A percentile compares a stretch with the other conserved stretches of the same genome.
Evolutionary conservation across 202 grass and related monocot genomes (phyloP).

Genomic region (Zizania palustris): DNA sequence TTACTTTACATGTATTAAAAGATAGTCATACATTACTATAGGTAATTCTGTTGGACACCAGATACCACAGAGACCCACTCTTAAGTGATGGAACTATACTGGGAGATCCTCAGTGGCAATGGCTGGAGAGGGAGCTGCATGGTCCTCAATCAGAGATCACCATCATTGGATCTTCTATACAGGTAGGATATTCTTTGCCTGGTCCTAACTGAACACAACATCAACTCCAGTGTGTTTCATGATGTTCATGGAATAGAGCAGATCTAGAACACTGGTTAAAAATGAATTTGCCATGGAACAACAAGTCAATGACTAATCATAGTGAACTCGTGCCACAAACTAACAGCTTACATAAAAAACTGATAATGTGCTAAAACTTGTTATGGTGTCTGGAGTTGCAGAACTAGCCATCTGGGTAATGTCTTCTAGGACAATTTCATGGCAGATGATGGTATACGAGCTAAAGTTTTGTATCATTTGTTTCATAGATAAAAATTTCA

Average conservation of each 20-base stretch:
- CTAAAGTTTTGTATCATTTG: neutral
- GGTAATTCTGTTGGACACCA: slow-evolving; percentile 93
- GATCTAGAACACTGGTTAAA: slow-evolving; percentile 11
- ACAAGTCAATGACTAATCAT: neutral
- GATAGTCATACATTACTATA: slow-evolving; percentile 31
- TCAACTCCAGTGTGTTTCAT: slow-evolving; percentile 21
- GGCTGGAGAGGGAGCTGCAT: slow-evolving; percentile 78
- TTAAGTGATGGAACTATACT: slow-evolving; percentile 85
- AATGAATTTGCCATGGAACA: slow-evolving; percentile 1
- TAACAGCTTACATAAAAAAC: neutral
- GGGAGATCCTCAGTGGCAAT: slow-evolving; percentile 85
- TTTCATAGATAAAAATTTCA: neutral
- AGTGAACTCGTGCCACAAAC: neutral
- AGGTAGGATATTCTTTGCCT: slow-evolving; percentile 53
- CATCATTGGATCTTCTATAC: slow-evolving; percentile 88
- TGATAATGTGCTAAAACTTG: slow-evolving; percentile 1
- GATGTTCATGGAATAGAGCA: neutral
- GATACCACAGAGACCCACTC: slow-evolving; percentile 86
- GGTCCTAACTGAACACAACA: neutral
- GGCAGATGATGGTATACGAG: slow-evolving; percentile 4
- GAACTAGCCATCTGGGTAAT: neutral
- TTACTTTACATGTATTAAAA: slow-evolving; percentile 31
- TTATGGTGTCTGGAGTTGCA: neutral
- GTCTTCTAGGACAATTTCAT: neutral
- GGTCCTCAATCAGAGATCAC: slow-evolving; percentile 81